These are phyloP conservation scores for Gentiana dahurica DNA, from an alignment of 257 asterid genomes.

Conservation along the genomic window DNA sequence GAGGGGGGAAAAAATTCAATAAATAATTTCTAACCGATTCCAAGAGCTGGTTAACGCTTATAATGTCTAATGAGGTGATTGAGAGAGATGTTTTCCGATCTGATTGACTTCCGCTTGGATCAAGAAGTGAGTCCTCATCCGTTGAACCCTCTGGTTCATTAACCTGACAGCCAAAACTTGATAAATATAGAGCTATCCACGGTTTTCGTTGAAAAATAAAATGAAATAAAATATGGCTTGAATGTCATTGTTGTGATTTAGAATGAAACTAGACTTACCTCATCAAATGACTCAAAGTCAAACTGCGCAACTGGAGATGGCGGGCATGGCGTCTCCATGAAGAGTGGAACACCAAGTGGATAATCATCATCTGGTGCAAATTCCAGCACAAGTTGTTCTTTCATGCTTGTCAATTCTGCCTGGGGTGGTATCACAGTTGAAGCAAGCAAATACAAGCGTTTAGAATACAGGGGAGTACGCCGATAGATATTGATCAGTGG, in stretches of 20 bases:
- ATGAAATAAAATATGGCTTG: neutral
- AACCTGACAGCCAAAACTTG: conserved; percentile 16
- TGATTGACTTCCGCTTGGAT: conserved; percentile 33
- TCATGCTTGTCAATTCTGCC: conserved; percentile 32
- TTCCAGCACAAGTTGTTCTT: conserved; percentile 21
- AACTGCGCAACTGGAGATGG: conserved; percentile 35
- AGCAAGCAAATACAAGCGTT: neutral
- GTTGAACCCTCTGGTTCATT: conserved; percentile 20
- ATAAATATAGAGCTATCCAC: neutral
- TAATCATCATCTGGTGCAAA: conserved; percentile 37
- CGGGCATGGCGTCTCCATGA: conserved; percentile 46
- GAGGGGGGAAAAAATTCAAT: neutral
- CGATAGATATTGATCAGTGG: too few relatives aligned
- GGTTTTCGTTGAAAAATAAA: too few relatives aligned
- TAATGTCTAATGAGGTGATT: conserved; percentile 31
- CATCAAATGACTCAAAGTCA: conserved; percentile 34
- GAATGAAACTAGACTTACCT: conserved; percentile 18
- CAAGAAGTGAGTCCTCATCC: conserved; percentile 33
- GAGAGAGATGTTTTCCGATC: conserved; percentile 36
- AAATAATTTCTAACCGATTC: conserved; percentile 30
- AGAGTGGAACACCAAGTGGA: conserved; percentile 32
- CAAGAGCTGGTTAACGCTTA: conserved; percentile 41
- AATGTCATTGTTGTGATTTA: too few relatives aligned
- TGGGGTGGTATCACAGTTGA: neutral
- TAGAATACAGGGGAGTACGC: neutral